Evolutionary conservation across 495 filamentous ascomycete species (phyloP).

Genomic region (Parathielavia appendiculata): DNA sequence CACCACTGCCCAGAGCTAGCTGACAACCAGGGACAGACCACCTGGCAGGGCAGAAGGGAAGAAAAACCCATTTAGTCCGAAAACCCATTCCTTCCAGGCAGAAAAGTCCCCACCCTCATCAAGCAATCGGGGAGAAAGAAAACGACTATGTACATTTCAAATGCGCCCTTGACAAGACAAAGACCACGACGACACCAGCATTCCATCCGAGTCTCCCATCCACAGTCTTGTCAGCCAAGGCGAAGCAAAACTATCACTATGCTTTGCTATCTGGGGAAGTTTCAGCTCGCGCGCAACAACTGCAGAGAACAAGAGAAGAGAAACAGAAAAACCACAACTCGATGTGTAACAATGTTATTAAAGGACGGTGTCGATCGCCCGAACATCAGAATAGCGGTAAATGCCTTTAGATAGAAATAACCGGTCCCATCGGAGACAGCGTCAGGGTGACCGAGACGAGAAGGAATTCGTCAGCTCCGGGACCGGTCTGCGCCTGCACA

Average conservation of each 20-base stretch:
- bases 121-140: not conserved
- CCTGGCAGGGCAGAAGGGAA: not conserved
- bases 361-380: not conserved
- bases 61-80: not conserved
- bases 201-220: not conserved
- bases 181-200: not conserved
- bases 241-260: not conserved
- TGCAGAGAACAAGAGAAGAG: not conserved
- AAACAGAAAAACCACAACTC: not conserved
- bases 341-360: slow-evolving; percentile 6
- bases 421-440: not conserved
- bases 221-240: not conserved
- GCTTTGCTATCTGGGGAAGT: not conserved
- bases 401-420: too few species aligned
- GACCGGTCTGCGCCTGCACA: not conserved
- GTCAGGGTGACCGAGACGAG: not conserved
- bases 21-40: not conserved
- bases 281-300: not conserved
- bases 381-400: not conserved
- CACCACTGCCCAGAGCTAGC: not conserved
- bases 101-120: not conserved
- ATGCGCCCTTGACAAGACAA: not conserved
- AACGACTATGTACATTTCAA: not conserved
- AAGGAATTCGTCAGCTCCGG: too few species aligned
- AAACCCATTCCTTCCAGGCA: not conserved